A percentile compares a stretch with the other conserved stretches of the same genome.
Conservation (phyloP, 805 yeast genomes). For the Scheffersomyces lignosus region DNA sequence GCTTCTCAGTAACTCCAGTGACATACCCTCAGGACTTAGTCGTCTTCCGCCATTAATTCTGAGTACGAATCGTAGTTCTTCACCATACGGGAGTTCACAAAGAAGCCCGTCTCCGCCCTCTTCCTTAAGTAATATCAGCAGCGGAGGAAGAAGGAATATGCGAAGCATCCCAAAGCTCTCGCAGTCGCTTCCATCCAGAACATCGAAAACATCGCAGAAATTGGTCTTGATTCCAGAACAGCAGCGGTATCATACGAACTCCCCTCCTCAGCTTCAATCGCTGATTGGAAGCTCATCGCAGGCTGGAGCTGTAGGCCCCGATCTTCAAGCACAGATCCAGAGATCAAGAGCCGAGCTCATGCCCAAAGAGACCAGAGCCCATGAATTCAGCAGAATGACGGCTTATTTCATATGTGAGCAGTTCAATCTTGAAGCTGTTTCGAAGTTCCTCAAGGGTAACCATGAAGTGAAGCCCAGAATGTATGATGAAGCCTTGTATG, state of each 20-base stretch:
- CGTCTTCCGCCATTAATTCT: constrained; percentile 36
- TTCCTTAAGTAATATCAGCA: neutral
- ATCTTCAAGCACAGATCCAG: constrained; percentile 31
- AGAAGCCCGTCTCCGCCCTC: constrained; percentile 11
- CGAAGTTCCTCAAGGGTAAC: constrained; percentile 60
- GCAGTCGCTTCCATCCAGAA: constrained; percentile 64
- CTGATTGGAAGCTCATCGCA: constrained; percentile 6
- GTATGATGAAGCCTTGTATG: constrained; percentile 92
- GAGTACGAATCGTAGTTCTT: constrained; percentile 11
- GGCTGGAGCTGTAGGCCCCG: constrained; percentile 5
- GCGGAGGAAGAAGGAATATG: constrained; percentile 31
- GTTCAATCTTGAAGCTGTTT: constrained; percentile 62
- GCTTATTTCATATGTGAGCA: constrained; percentile 90
- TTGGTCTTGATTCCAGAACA: constrained; percentile 82
- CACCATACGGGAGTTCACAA: constrained; percentile 9
- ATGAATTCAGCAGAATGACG: constrained; percentile 78
- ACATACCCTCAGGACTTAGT: constrained; percentile 80
- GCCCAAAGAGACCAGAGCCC: constrained; percentile 59
- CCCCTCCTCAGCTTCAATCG: constrained; percentile 12
- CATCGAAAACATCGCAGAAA: constrained; percentile 83
- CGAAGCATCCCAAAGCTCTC: constrained; percentile 52
- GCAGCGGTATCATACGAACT: constrained; percentile 17
- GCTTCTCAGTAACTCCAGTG: constrained; percentile 74
- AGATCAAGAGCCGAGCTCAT: constrained; percentile 54
- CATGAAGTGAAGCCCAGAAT: constrained; percentile 86